Conservation (phyloP, 345 rosid species). For the Camelina hispida region DNA sequence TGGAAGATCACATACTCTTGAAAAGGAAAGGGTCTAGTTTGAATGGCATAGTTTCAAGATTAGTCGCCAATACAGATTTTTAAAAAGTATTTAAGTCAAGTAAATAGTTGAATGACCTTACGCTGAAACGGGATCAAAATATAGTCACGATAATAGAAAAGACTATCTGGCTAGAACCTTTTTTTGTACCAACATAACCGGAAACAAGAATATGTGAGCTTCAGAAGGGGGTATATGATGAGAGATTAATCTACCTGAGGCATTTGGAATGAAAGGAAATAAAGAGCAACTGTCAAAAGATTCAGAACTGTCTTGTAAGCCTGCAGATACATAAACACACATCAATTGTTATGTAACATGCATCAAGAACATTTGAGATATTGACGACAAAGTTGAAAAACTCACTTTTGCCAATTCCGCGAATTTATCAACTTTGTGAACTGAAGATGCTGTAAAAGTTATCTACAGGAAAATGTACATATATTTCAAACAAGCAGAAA, state of each 20-base stretch:
- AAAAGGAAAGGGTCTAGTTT: constrained; percentile 13
- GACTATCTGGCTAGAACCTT: constrained; percentile 16
- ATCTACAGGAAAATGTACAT: constrained; percentile 50
- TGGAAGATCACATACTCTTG: neutral
- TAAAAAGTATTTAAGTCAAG: neutral
- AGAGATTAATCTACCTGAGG: constrained; percentile 69
- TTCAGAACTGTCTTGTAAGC: constrained; percentile 63
- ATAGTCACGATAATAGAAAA: neutral
- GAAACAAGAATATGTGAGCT: constrained; percentile 37
- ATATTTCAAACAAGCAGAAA: constrained; percentile 23
- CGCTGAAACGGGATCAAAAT: neutral
- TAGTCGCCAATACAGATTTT: neutral
- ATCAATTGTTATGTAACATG: constrained; percentile 18
- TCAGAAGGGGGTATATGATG: neutral
- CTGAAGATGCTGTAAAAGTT: constrained; percentile 55
- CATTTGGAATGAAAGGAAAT: constrained; percentile 59
- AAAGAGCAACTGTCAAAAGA: constrained; percentile 55
- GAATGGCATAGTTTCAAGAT: constrained; percentile 5
- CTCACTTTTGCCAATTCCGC: constrained; percentile 66
- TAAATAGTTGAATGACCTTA: neutral
- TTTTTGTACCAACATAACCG: constrained; percentile 4
- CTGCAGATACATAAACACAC: constrained; percentile 54
- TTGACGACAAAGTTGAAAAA: constrained; percentile 16
- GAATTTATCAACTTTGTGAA: constrained; percentile 49
- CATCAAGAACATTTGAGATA: constrained; percentile 13